Evolutionary conservation across 176 grass and related monocot genomes (phyloP).

Genomic region (Musa beccarii): DNA sequence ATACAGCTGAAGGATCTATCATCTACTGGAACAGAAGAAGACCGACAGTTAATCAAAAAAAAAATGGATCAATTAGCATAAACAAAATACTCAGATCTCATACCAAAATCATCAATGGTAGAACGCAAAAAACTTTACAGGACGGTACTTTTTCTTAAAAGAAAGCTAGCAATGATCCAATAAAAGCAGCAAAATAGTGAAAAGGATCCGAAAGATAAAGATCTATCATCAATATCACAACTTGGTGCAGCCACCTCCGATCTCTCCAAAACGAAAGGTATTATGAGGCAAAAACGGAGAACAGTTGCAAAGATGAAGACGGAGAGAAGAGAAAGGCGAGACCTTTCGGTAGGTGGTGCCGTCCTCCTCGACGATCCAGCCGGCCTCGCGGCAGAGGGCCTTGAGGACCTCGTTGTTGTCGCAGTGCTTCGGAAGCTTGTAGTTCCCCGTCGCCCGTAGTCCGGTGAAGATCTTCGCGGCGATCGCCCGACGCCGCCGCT

Average conservation of each 20-base stretch:
- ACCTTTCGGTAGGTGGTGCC: constrained; percentile 22
- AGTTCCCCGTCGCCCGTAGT: constrained; percentile 12
- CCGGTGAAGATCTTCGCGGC: constrained; percentile 22
- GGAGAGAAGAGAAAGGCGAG: neutral
- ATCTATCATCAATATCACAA: constrained; percentile 3
- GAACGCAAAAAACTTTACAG: neutral
- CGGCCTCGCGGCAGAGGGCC: constrained; percentile 16
- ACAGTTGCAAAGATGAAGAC: neutral
- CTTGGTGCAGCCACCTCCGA: neutral
- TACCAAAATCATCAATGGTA: neutral
- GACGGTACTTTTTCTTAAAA: neutral
- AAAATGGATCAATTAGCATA: neutral
- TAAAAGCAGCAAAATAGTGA: neutral
- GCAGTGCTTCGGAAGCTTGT: constrained; percentile 23
- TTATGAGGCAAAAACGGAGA: neutral
- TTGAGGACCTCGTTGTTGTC: constrained; percentile 27
- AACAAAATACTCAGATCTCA: neutral
- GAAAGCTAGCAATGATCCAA: neutral
- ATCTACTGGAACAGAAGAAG: neutral
- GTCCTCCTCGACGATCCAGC: constrained; percentile 22
- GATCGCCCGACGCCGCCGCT: constrained; percentile 22
- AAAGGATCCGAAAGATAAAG: neutral
- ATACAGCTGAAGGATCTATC: too few species aligned
- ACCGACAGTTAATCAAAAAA: neutral
- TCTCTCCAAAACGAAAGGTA: neutral